These are phyloP conservation scores for Ceratopteris richardii DNA, from an alignment of 75 land plant genomes.

Conservation along the genomic window DNA sequence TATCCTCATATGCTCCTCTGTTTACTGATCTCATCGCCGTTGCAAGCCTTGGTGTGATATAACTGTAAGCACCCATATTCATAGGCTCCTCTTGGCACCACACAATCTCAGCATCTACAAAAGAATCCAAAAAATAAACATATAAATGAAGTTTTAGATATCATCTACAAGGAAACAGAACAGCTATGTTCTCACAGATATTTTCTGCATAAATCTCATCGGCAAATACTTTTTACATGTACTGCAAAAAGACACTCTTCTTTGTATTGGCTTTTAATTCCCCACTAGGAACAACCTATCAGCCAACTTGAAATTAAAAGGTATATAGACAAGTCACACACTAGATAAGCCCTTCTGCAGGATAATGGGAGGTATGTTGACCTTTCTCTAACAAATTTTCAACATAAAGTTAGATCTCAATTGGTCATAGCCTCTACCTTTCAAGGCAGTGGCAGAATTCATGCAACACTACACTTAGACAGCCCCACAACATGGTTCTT, in stretches of 20 bases:
- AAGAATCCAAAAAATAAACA: background rate
- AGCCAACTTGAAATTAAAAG: background rate
- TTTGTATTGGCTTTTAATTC: background rate
- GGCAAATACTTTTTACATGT: no score
- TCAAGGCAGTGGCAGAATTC: no score
- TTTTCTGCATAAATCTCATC: no score
- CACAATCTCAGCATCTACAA: constrained; percentile 80
- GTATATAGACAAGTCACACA: no score
- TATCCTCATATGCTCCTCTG: constrained; percentile 63
- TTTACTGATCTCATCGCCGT: constrained; percentile 60
- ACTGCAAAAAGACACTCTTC: background rate
- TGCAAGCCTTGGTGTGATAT: constrained; percentile 57
- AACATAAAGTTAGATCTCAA: no score
- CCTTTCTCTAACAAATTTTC: no score
- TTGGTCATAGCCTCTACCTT: no score
- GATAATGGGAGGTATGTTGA: no score
- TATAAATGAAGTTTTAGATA: background rate
- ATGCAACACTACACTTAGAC: background rate
- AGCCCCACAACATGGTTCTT: background rate
- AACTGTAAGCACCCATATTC: constrained; percentile 84
- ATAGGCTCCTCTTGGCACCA: constrained; percentile 98
- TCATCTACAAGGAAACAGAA: no score
- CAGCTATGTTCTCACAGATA: no score
- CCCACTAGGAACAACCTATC: background rate
- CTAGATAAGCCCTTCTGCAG: no score